Base-by-base conservation (phyloP, 2,329 filamentous ascomycete species). In the Curvularia spicifera region DNA sequence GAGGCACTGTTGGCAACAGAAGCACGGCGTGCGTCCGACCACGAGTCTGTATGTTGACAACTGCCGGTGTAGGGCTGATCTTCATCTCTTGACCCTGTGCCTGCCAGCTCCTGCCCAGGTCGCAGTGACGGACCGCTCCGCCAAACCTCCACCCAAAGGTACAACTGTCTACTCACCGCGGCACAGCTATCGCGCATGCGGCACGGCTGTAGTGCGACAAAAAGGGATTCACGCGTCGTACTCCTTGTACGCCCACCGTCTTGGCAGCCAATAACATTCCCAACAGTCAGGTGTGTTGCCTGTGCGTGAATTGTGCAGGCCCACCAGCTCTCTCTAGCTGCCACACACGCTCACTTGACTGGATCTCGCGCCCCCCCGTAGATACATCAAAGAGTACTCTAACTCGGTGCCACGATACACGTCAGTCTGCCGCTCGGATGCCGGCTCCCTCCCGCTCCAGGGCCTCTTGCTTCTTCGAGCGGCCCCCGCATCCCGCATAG, bases 151-250 rank as follows among this genome's bases (percentile, higher is more conserved):
- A 45, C 44, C 31, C 10, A 43, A 47, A 53, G n/a, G 44, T 46
- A 59, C 60, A 31, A 55, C 57, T 26, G 12, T 15, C 33, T 35
- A 35, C 33, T 35, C 15, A 5, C 33, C 15, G 35, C 35, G 15
- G 35, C 35, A 37, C 35, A 37, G n/a, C 4, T 18, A 37, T 37
- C 13, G 33, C 29, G 33, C 13, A 35, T 35, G 33, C 33, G 50
- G 42, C 54, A 58, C 51, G 12, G 5, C 51, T 60, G 58, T 42
- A 43, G 60, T 64, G 51, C 33, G 33, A 59, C 57, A 18, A 50
- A 26, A 53, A 54, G 35, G 51, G 35, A 37, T 53, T 65, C 58
- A 60, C 61, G 61, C 56, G 57, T 57, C 50, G 56, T 62, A 62
- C 61, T 47, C 52, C 46, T 62, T 57, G 28, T 62, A 49, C 56